Evolutionary conservation across 2,329 filamentous ascomycete genomes (phyloP), one percentile per base, ranked within the genome.

Genomic region (Alternaria sp.): DNA sequence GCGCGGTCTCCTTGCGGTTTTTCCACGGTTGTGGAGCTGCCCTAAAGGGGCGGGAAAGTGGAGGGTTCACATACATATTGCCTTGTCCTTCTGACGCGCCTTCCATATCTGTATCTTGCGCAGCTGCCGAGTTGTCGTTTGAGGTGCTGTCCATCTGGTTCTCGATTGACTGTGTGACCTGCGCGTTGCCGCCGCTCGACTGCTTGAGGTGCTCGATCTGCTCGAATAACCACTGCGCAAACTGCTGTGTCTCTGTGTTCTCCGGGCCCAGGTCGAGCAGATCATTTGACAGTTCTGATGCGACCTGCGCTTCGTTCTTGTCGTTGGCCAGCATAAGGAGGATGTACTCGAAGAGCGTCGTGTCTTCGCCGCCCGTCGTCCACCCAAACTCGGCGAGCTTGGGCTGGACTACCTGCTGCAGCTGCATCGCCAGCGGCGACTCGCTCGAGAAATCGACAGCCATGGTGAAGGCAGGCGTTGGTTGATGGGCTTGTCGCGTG

Each of bases 301-400:
- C 91, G 69, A 99, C 95, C 78, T 97, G 91, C 54, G 94, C 89
- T 78, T 97, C 91, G 5, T 91, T 93, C 81, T 97, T 97, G 74
- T 94, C 93, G 82, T 97, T 98, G 66, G 93, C 93, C 30, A 99
- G 88, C 95, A 98, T 97, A 67, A 98, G 88, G 62, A 98, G 91
- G 70, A 99, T 96, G 83, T 98, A 99, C 83, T 99, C 96, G 63
- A 93, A 91, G 63, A 99, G 88, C 40, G 93, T 92, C 23, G 90
- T 90, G 80, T 95, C 93, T 75, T 89, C 88, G 70, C 90, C 91
- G 70, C 91, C 91, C 28, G 91, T 90, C 66, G 90, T 93, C 95
- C 96, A 98, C 74, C 94, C 95, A 70, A 94, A 90, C 82, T 99
- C 95, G 62, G 93, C 88, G 61, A 99, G 86, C 84, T 98, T 98